phyloP scores from a whole-genome alignment of 164 flowering plant species.

The Brasenia schreberi region DNA sequence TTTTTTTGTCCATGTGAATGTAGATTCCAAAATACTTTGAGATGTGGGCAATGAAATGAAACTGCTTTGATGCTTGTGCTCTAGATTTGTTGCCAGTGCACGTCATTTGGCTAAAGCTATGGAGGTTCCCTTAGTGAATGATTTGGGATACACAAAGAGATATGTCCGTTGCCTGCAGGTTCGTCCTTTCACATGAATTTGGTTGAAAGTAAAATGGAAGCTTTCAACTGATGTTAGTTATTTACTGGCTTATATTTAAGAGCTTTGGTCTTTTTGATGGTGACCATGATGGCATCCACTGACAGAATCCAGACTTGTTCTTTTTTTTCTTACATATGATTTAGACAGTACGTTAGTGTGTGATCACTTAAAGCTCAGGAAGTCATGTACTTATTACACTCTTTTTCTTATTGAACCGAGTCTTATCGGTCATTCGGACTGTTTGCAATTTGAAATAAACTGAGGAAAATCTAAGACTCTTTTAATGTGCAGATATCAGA shows the following conservation, averaged over 20 bases:
- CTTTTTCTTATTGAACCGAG: neutral
- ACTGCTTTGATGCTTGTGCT: slow-evolving; percentile 1
- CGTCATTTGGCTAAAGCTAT: slow-evolving; percentile 68
- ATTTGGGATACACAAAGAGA: slow-evolving; percentile 99
- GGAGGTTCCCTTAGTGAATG: slow-evolving; percentile 98
- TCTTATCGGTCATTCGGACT: too few relatives aligned
- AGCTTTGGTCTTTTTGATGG: too few relatives aligned
- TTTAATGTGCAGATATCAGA: slow-evolving; percentile 77
- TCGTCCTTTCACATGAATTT: slow-evolving; percentile 1
- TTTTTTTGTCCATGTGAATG: neutral
- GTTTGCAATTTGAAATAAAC: too few relatives aligned
- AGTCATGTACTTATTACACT: neutral
- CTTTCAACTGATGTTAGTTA: neutral
- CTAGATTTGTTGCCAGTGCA: slow-evolving; percentile 45
- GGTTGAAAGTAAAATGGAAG: neutral
- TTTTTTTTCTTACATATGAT: too few relatives aligned
- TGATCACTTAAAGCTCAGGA: too few relatives aligned
- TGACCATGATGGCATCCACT: too few relatives aligned
- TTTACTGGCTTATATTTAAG: too few relatives aligned
- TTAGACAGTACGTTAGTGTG: too few relatives aligned
- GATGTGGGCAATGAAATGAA: neutral
- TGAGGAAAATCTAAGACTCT: neutral
- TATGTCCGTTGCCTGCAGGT: slow-evolving; percentile 99
- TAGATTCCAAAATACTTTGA: neutral
- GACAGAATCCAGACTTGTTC: too few relatives aligned